These are phyloP conservation scores for Hydrangea macrophylla DNA, from an alignment of 148 eudicot species.

Conservation along the genomic window DNA sequence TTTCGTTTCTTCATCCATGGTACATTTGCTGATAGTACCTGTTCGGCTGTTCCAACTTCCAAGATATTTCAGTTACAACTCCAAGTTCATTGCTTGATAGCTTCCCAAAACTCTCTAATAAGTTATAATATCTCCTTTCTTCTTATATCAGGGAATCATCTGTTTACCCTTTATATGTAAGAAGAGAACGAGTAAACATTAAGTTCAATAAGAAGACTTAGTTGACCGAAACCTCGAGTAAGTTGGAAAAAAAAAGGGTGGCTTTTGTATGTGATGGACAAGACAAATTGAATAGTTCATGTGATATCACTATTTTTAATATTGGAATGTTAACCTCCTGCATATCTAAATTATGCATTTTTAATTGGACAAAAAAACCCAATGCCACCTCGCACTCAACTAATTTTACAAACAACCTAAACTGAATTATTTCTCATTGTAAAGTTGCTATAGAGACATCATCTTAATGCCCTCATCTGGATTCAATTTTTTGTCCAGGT, in stretches of 20 bases:
- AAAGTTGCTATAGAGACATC: too few relatives aligned
- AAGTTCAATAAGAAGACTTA: neutral
- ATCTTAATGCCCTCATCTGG: too few relatives aligned
- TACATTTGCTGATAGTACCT: neutral
- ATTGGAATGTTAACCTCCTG: too few relatives aligned
- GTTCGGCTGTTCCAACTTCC: neutral
- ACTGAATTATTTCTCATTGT: too few relatives aligned
- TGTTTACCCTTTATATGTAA: neutral
- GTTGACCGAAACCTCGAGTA: neutral
- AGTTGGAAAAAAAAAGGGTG: neutral
- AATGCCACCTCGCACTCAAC: too few relatives aligned
- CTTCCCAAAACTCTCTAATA: neutral
- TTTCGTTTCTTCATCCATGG: neutral
- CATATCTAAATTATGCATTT: too few relatives aligned
- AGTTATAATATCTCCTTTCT: neutral
- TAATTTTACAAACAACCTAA: neutral
- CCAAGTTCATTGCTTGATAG: neutral
- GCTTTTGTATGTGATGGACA: neutral
- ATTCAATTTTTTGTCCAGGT: constrained; percentile 52
- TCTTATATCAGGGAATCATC: neutral
- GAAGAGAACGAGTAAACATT: neutral
- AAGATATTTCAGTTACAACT: neutral
- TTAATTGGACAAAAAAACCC: too few relatives aligned
- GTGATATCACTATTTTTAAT: too few relatives aligned
- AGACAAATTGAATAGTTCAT: neutral